phyloP scores from a whole-genome alignment of 2,329 filamentous ascomycete species.

The Fusarium buxicola region DNA sequence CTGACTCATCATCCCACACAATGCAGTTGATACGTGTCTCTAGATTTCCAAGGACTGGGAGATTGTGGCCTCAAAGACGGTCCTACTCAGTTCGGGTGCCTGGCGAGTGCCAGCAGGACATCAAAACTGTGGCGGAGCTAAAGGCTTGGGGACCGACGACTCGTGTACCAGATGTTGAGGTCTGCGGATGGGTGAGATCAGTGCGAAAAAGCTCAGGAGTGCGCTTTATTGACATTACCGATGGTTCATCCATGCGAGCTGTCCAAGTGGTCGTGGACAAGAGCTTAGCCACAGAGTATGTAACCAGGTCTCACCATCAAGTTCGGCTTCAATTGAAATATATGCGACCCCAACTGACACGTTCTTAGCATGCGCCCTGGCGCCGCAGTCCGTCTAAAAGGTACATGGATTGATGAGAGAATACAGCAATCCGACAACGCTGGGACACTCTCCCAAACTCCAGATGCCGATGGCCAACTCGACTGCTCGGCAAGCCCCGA shows the following conservation, averaged over 20 bases:
- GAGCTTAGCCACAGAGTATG: slow-evolving; percentile 78
- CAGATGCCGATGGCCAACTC: neutral
- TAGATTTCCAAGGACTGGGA: slow-evolving; percentile 20
- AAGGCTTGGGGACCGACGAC: slow-evolving; percentile 63
- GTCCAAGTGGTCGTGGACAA: slow-evolving; percentile 85
- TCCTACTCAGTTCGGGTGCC: slow-evolving; percentile 51
- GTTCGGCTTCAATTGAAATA: slow-evolving; percentile 1
- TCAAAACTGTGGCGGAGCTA: slow-evolving; percentile 65
- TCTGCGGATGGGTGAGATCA: slow-evolving; percentile 85
- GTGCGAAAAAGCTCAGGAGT: slow-evolving; percentile 87
- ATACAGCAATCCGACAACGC: slow-evolving; percentile 7
- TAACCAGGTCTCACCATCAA: slow-evolving; percentile 32
- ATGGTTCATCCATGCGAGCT: slow-evolving; percentile 84
- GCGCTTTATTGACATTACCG: slow-evolving; percentile 85
- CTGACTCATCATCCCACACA: slow-evolving; percentile 14
- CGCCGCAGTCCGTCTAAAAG: slow-evolving; percentile 80
- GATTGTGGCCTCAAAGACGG: slow-evolving; percentile 29
- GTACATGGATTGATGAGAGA: slow-evolving; percentile 70
- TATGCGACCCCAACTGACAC: slow-evolving; percentile 44
- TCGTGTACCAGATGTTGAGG: slow-evolving; percentile 62
- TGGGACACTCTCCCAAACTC: slow-evolving; percentile 10
- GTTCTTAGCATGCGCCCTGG: slow-evolving; percentile 79
- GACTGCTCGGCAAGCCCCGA: neutral
- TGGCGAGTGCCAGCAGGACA: slow-evolving; percentile 46
- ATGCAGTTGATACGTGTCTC: slow-evolving; percentile 41